Evolutionary conservation across 169 alveolate genomes (phyloP).

Genomic region (Haemoproteus tartakovskyi): DNA sequence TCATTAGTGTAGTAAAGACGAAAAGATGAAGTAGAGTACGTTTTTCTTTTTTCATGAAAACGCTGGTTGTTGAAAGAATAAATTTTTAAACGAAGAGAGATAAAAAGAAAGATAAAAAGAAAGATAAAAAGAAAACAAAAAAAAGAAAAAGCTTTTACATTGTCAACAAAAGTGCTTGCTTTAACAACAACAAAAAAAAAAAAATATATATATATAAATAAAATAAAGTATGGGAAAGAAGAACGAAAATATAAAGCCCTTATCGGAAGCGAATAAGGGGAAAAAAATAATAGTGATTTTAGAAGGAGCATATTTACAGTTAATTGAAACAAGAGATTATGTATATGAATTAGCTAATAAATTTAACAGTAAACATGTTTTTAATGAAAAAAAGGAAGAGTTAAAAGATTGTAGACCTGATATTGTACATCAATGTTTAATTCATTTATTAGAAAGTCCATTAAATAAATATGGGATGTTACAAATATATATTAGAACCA

Average conservation of each 20-base stretch:
- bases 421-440: conserved; percentile 86
- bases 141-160: neutral
- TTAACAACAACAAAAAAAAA: neutral
- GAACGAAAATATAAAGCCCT: neutral
- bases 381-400: conserved; percentile 15
- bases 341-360: conserved; percentile 37
- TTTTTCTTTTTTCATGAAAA: too few species aligned
- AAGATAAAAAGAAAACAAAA: too few species aligned
- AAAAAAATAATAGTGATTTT: conserved; percentile 31
- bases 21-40: too few species aligned
- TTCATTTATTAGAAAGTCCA: conserved; percentile 84
- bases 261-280: conserved; percentile 1
- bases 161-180: neutral
- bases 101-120: too few species aligned
- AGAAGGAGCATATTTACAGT: conserved; percentile 56
- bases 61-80: too few species aligned
- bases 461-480: conserved; percentile 78
- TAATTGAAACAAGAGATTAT: conserved; percentile 43
- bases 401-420: conserved; percentile 84
- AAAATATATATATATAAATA: neutral
- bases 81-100: too few species aligned
- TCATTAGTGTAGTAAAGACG: too few species aligned
- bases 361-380: conserved; percentile 21
- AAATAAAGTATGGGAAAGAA: neutral
- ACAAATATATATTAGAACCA: conserved; percentile 81